Base-by-base conservation (phyloP, 1,284 basidiomycete species). In the Fomitiporia mediterranea region DNA sequence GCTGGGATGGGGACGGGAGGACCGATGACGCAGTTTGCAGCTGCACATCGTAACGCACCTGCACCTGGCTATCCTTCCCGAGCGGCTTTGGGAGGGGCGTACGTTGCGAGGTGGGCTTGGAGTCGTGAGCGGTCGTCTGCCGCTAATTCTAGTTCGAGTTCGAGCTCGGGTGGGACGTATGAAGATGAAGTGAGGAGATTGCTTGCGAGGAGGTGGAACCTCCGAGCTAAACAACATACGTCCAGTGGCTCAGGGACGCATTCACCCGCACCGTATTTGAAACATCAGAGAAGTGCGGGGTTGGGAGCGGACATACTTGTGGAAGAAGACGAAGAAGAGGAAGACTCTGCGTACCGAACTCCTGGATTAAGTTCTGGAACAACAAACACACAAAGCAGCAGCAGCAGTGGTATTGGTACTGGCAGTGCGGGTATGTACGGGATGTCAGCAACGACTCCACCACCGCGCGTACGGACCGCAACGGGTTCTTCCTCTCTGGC, bases 21-120 rank as follows among this genome's bases (percentile, higher is more conserved):
- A 7, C 52, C 51, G 19, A 30, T 38, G n/a, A 53, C 57, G 8
- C 53, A 51, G 52, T 59, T 49, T 21, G 53, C 52, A 4, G 55
- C 57, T 17, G 53, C 86, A 2, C 87, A 89, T 62, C 77, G 86
- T 13, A 89, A 89, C 62, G 80, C 86, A 0, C 86, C 87, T 9
- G 83, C 82, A 0, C 61, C 66, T 13, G 85, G 86, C 5, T 88
- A 79, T 68, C 81, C 85, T 0, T 79, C 79, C 2, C 78, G 88
- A 17, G 85, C 82, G 0, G 75, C 84, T 0, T 70, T 91, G 0
- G 89, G 89, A 0, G 78, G 81, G 1, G 85, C 89, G 2, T 91
- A 87, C 64, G 70, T 87, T 50, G 88, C 87, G 19, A 75, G 89
- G 9, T 91, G 89, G 89, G 83, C 87, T 44, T 90, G 88, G 88